Evolutionary conservation across 2,329 filamentous ascomycete species (phyloP).

Genomic region (Verticillium nubilum): DNA sequence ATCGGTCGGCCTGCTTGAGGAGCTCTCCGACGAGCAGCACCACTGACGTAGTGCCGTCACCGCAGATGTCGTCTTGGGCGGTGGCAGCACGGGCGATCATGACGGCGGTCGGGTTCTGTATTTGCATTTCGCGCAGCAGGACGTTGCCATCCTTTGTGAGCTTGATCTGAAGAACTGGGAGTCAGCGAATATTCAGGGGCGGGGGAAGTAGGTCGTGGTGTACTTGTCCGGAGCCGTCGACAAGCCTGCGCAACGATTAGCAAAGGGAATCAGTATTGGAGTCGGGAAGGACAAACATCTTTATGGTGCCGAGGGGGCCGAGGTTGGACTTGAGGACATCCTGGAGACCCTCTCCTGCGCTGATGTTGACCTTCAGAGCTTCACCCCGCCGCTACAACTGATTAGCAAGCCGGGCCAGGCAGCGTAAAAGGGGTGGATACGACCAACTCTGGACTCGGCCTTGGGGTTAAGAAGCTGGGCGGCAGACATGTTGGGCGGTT

Average conservation of each 20-base stretch:
- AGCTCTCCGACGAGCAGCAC: slow-evolving; percentile 94
- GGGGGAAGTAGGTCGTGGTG: slow-evolving; percentile 16
- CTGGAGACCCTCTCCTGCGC: slow-evolving; percentile 84
- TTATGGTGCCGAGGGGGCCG: slow-evolving; percentile 88
- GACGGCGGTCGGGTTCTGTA: slow-evolving; percentile 96
- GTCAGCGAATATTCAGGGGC: slow-evolving; percentile 13
- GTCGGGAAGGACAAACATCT: slow-evolving; percentile 60
- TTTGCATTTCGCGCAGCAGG: slow-evolving; percentile 74
- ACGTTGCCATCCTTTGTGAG: slow-evolving; percentile 98
- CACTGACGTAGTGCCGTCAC: slow-evolving; percentile 95
- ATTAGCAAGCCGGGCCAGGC: slow-evolving; percentile 30
- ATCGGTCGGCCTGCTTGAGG: slow-evolving; percentile 93
- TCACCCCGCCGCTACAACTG: slow-evolving; percentile 78
- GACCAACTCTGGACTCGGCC: slow-evolving; percentile 87
- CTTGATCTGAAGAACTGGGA: slow-evolving; percentile 65
- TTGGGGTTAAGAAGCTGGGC: slow-evolving; percentile 98
- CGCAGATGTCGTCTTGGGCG: slow-evolving; percentile 96
- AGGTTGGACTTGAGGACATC: slow-evolving; percentile 96
- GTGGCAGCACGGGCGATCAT: slow-evolving; percentile 81
- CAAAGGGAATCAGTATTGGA: slow-evolving; percentile 5
- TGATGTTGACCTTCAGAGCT: slow-evolving; percentile 95
- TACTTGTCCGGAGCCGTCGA: slow-evolving; percentile 66
- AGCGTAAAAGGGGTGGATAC: slow-evolving; percentile 21
- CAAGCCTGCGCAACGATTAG: slow-evolving; percentile 44
- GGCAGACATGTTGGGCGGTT: slow-evolving; percentile 69